Evolutionary conservation across 108 stramenopile species (phyloP).

Genomic region (Nitzschia inconspicua): DNA sequence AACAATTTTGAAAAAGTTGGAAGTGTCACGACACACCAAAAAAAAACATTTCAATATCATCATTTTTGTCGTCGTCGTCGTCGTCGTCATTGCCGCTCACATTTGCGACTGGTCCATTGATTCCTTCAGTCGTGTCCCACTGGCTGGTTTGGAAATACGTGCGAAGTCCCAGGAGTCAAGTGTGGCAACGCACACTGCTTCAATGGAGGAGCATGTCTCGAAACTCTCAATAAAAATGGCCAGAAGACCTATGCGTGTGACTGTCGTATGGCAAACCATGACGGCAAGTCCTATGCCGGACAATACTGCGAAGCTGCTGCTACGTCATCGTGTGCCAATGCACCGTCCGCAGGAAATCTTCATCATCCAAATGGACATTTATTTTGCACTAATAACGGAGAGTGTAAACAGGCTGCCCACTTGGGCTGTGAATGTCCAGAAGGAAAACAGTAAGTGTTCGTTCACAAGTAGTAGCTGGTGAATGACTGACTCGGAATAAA

Average conservation of each 20-base stretch:
- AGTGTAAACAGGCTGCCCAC: slow-evolving; percentile 11
- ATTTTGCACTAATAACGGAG: slow-evolving; percentile 31
- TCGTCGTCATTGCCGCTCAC: too few relatives aligned
- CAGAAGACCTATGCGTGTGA: slow-evolving; percentile 21
- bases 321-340: slow-evolving; percentile 7
- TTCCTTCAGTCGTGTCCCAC: slow-evolving; percentile 24
- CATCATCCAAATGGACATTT: slow-evolving; percentile 22
- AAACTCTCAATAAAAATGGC: slow-evolving; percentile 17
- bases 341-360: neutral
- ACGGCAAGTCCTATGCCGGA: slow-evolving; percentile 11
- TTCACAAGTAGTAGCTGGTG: too few relatives aligned
- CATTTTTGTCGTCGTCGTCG: too few relatives aligned
- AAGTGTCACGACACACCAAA: too few relatives aligned
- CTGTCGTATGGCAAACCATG: slow-evolving; percentile 8
- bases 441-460: slow-evolving; percentile 7
- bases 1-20: slow-evolving; percentile 10
- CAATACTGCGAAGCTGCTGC: slow-evolving; percentile 24
- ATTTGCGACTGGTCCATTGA: too few relatives aligned
- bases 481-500: too few relatives aligned
- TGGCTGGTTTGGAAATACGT: slow-evolving; percentile 36
- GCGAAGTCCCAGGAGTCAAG: slow-evolving; percentile 23
- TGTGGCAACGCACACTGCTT: slow-evolving; percentile 47
- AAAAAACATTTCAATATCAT: too few relatives aligned
- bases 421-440: slow-evolving; percentile 30
- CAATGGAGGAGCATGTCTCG: slow-evolving; percentile 37